These are phyloP conservation scores for Alternaria gansuensis DNA, from an alignment of 2,329 filamentous ascomycete species.

Conservation along the genomic window DNA sequence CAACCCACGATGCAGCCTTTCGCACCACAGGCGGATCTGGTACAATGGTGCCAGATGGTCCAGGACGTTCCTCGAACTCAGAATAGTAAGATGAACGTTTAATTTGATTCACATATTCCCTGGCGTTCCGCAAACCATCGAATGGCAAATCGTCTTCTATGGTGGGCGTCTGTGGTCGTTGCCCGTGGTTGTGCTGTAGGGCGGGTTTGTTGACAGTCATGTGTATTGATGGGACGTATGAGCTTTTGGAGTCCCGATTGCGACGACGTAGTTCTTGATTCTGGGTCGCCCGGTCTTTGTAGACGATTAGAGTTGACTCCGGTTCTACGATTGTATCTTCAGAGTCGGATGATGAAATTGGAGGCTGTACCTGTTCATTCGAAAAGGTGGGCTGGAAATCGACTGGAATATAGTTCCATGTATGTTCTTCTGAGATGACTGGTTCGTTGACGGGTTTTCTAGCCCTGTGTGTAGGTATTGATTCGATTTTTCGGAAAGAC, in stretches of 20 bases:
- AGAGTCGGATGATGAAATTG: neutral
- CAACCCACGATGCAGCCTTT: neutral
- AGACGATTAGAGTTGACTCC: neutral
- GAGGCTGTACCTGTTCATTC: neutral
- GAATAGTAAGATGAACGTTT: neutral
- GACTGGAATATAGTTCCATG: neutral
- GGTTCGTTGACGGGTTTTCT: neutral
- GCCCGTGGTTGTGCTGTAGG: neutral
- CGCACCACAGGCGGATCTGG: neutral
- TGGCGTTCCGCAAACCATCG: neutral
- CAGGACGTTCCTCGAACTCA: neutral
- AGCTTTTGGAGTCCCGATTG: neutral
- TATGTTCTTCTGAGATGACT: neutral
- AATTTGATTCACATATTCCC: neutral
- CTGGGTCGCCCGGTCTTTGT: neutral
- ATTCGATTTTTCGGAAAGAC: neutral
- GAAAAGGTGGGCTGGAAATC: neutral
- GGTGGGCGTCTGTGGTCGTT: neutral
- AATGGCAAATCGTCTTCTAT: neutral
- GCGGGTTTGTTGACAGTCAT: neutral
- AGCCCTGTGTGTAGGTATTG: neutral
- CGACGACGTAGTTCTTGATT: neutral
- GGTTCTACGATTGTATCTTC: neutral
- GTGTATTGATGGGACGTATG: neutral
- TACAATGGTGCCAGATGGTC: no score